These are phyloP conservation scores for Leccinum longicurvipes DNA, from an alignment of 768 basidiomycete genomes.

Conservation along the genomic window DNA sequence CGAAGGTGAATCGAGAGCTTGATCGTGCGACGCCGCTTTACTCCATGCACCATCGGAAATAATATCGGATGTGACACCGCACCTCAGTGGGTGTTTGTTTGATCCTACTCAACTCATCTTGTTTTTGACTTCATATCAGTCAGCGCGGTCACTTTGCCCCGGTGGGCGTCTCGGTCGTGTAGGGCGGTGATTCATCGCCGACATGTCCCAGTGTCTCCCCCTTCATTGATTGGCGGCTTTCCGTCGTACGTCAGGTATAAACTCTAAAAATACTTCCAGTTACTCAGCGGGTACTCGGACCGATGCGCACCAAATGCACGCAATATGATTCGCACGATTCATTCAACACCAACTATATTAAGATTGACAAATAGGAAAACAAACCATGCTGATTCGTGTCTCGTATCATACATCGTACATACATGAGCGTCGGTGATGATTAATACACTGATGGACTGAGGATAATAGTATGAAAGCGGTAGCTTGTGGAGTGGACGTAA, in stretches of 20 bases:
- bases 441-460: neutral
- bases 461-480: conserved; percentile 2
- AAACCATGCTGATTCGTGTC: neutral
- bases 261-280: conserved; percentile 9
- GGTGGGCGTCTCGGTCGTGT: neutral
- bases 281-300: neutral
- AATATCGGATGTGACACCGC: neutral
- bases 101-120: neutral
- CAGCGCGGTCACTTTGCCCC: neutral
- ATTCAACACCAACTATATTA: neutral
- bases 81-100: neutral
- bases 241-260: neutral
- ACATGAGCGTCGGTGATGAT: conserved; percentile 1
- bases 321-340: neutral
- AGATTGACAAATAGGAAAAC: neutral
- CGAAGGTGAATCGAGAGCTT: neutral
- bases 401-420: conserved; percentile 13
- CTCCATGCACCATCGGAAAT: neutral
- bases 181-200: neutral
- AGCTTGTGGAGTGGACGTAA: neutral
- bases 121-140: neutral
- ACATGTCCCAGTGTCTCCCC: neutral
- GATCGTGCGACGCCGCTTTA: neutral
- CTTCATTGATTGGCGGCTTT: neutral
- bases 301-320: too few species aligned